Evolutionary conservation across 1,139 yeast species (phyloP).

Genomic region (Suzukiozyma palmioleophila): DNA sequence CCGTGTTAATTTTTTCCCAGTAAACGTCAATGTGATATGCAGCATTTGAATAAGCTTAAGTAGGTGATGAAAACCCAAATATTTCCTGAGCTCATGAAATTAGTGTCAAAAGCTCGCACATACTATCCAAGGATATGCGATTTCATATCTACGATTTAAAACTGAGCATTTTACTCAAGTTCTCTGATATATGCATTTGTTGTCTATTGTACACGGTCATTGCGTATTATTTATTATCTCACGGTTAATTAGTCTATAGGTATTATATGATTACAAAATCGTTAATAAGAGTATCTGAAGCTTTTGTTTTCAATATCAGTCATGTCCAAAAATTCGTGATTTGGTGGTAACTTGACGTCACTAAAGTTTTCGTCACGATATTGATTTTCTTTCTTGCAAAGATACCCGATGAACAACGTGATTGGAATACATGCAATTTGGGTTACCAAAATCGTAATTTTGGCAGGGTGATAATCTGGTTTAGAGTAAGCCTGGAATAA

Average conservation of each 20-base stretch:
- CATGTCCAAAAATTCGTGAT: slow-evolving; percentile 29
- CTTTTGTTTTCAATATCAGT: slow-evolving; percentile 33
- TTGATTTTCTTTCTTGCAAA: slow-evolving; percentile 23
- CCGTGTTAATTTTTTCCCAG: too few relatives aligned
- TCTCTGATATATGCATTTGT: too few relatives aligned
- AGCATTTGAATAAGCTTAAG: too few relatives aligned
- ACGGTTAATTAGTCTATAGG: slow-evolving; percentile 7
- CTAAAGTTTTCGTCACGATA: slow-evolving; percentile 15
- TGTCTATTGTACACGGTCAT: too few relatives aligned
- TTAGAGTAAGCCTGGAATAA: slow-evolving; percentile 25
- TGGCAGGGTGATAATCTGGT: slow-evolving; percentile 33
- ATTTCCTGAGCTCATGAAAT: too few relatives aligned
- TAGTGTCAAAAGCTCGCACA: too few relatives aligned
- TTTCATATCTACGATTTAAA: too few relatives aligned
- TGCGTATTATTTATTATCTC: too few relatives aligned
- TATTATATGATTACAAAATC: slow-evolving; percentile 14
- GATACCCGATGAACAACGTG: slow-evolving; percentile 20
- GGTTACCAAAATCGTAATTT: slow-evolving; percentile 28
- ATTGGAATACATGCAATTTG: slow-evolving; percentile 30
- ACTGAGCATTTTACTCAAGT: too few relatives aligned
- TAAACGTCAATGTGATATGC: too few relatives aligned
- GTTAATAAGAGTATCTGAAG: slow-evolving; percentile 28
- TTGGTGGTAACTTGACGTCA: slow-evolving; percentile 13
- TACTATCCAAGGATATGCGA: too few relatives aligned
- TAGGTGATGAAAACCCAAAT: too few relatives aligned